Evolutionary conservation across 1,284 basidiomycete genomes (phyloP).

Genomic region (Puccinia hordei): DNA sequence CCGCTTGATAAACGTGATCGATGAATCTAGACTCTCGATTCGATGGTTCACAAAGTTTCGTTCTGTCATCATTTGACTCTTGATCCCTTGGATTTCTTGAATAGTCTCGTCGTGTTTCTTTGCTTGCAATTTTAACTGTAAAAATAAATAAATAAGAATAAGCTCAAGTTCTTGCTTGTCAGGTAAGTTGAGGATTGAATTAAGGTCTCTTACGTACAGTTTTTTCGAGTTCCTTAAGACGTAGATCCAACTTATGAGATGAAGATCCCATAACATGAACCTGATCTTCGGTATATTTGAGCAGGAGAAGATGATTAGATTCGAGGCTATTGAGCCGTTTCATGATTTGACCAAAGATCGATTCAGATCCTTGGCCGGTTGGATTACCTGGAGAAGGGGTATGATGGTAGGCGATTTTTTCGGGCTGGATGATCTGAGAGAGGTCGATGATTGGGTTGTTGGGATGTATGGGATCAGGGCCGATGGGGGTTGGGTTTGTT

Average conservation of each 20-base stretch:
- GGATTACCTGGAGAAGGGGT: slow-evolving; percentile 47
- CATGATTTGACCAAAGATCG: slow-evolving; percentile 94
- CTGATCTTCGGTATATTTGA: slow-evolving; percentile 88
- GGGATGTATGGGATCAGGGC: too few relatives aligned
- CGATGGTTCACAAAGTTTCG: slow-evolving; percentile 24
- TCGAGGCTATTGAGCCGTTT: slow-evolving; percentile 85
- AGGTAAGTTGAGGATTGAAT: not conserved
- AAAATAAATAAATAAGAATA: not conserved
- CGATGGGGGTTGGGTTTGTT: too few relatives aligned
- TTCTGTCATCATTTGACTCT: slow-evolving; percentile 7
- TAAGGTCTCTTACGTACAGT: slow-evolving; percentile 1
- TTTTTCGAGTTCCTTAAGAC: slow-evolving; percentile 57
- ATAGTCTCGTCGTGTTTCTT: slow-evolving; percentile 1
- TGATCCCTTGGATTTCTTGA: slow-evolving; percentile 12
- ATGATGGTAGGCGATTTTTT: slow-evolving; percentile 4
- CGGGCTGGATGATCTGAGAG: too few relatives aligned
- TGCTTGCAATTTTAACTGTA: slow-evolving; percentile 14
- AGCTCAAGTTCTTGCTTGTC: not conserved
- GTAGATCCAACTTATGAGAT: slow-evolving; percentile 70
- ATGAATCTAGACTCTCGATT: slow-evolving; percentile 23
- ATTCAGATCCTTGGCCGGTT: slow-evolving; percentile 72
- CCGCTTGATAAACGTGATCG: slow-evolving; percentile 34
- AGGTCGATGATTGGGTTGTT: too few relatives aligned
- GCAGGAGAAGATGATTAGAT: slow-evolving; percentile 80
- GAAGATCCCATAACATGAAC: slow-evolving; percentile 74